A percentile compares a stretch with the other conserved stretches of the same genome.
phyloP scores from a whole-genome alignment of 1,284 basidiomycete species.

The Phaffia rhodozyma region DNA sequence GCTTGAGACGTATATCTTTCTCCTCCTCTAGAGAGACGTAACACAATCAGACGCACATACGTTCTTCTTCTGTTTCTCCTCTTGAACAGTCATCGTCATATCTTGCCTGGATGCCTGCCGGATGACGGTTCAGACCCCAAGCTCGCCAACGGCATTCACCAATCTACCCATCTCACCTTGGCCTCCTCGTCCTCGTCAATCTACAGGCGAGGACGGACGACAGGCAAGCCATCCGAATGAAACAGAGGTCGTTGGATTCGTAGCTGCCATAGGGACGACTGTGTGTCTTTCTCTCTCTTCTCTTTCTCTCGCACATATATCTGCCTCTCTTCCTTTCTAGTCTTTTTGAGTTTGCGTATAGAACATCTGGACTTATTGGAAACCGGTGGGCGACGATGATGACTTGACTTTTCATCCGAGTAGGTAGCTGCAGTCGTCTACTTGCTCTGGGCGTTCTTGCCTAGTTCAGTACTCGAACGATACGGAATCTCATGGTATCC shows the following conservation, averaged over 20 bases:
- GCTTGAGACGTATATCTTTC: not conserved
- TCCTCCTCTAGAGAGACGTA: not conserved
- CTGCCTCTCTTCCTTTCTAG: not conserved
- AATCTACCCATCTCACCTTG: constrained; percentile 41
- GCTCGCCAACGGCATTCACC: constrained; percentile 39
- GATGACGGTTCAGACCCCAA: not conserved
- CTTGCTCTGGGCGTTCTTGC: constrained; percentile 47
- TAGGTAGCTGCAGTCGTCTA: constrained; percentile 36
- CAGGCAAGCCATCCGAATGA: constrained; percentile 25
- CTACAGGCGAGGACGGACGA: constrained; percentile 33
- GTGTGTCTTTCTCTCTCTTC: constrained; percentile 36
- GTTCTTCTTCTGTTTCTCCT: not conserved
- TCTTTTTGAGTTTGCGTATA: not conserved
- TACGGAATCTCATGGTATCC: constrained; percentile 68
- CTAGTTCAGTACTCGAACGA: constrained; percentile 44
- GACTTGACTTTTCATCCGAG: too few species aligned
- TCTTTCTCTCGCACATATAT: constrained; percentile 40
- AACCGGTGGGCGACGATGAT: too few species aligned
- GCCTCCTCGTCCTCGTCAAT: constrained; percentile 42
- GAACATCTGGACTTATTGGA: not conserved
- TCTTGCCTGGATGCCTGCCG: not conserved
- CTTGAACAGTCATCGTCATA: too few species aligned
- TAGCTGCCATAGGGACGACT: constrained; percentile 56
- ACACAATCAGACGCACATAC: too few species aligned
- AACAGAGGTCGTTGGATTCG: constrained; percentile 67